Percentiles rank a stretch among this genome's conserved stretches.
phyloP scores from a whole-genome alignment of 371 early-diverging fungal species.

The Circinella minor region DNA sequence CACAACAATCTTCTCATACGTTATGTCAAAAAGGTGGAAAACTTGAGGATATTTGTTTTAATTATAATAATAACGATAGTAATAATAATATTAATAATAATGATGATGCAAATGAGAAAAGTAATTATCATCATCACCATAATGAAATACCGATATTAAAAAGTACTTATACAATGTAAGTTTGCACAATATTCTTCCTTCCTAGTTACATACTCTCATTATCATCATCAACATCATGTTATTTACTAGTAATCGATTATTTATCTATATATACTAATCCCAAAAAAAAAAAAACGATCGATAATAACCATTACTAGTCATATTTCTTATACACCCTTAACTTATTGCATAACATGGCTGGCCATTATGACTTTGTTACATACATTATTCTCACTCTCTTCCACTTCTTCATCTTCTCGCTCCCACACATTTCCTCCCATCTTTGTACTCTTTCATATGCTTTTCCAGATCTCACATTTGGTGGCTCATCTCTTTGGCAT shows the following conservation, averaged over 20 bases:
- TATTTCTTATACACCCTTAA: constrained; percentile 39
- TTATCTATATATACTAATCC: too few species aligned
- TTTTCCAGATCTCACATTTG: constrained; percentile 60
- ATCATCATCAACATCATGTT: not conserved
- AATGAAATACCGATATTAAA: constrained; percentile 36
- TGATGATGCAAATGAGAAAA: not conserved
- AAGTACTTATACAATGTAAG: constrained; percentile 48
- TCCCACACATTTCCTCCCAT: constrained; percentile 56
- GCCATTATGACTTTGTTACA: constrained; percentile 48
- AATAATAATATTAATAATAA: not conserved
- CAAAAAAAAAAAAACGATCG: too few species aligned
- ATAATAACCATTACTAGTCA: constrained; percentile 27
- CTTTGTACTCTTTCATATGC: constrained; percentile 56
- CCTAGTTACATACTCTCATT: not conserved
- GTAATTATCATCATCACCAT: not conserved
- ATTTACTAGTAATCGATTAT: too few species aligned
- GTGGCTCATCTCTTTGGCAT: constrained; percentile 51
- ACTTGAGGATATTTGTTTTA: not conserved
- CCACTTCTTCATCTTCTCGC: constrained; percentile 34
- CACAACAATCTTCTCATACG: not conserved
- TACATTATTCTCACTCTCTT: constrained; percentile 43
- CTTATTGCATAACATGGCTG: constrained; percentile 42
- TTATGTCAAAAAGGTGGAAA: not conserved
- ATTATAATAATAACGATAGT: too few species aligned
- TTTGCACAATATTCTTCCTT: not conserved